Evolutionary conservation across 2,329 filamentous ascomycete genomes (phyloP).

Genomic region (Pseudodiploospora longispora): DNA sequence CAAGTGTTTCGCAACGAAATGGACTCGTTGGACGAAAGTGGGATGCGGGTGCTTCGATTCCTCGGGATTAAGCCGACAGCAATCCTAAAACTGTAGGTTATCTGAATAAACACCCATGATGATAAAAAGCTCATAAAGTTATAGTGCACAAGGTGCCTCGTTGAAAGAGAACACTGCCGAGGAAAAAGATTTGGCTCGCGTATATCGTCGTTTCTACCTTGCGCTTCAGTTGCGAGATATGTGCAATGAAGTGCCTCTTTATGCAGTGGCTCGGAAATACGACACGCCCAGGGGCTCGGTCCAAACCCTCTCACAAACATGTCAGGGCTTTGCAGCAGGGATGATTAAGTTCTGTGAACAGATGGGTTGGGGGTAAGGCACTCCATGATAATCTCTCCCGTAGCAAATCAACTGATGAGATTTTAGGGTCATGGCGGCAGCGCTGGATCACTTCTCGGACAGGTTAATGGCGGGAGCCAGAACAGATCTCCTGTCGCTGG

Average conservation of each 20-base stretch:
- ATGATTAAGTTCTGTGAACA: constrained; percentile 73
- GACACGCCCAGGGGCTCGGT: constrained; percentile 61
- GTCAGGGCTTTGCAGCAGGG: constrained; percentile 69
- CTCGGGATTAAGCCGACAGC: constrained; percentile 60
- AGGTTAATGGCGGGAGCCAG: constrained; percentile 64
- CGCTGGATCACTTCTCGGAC: constrained; percentile 69
- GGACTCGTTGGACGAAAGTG: constrained; percentile 62
- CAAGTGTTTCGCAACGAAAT: constrained; percentile 63
- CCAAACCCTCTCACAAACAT: constrained; percentile 65
- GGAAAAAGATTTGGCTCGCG: constrained; percentile 51
- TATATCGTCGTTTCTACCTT: constrained; percentile 66
- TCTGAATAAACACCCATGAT: not conserved
- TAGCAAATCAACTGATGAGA: constrained; percentile 9
- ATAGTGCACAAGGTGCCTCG: constrained; percentile 57
- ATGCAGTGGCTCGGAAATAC: constrained; percentile 62
- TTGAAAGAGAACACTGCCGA: constrained; percentile 55
- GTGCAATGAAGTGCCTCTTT: constrained; percentile 67
- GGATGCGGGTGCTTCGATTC: constrained; percentile 58
- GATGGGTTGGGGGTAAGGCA: constrained; percentile 60
- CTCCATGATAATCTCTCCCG: not conserved
- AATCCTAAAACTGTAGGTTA: constrained; percentile 56
- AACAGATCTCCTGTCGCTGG: constrained; percentile 61
- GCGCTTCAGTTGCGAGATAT: constrained; percentile 71
- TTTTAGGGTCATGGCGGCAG: constrained; percentile 56
- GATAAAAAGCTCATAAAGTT: constrained; percentile 34